Percentiles rank a stretch among this genome's conserved stretches.
Evolutionary conservation across 371 early-diverging fungal species (phyloP).

Genomic region (Saksenaea vasiformis): DNA sequence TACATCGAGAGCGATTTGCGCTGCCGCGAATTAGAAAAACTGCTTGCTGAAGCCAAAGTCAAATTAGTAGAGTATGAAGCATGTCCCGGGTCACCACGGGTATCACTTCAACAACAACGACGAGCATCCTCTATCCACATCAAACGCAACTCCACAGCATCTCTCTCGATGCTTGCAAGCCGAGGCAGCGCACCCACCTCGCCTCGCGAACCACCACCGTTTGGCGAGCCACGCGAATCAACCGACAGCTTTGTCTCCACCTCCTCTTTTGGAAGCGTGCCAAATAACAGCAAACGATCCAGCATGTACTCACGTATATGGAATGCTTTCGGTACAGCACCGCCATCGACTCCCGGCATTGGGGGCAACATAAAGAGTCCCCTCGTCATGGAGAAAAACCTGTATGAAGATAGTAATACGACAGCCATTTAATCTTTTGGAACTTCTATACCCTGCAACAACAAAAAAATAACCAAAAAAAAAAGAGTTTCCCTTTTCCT

Average conservation of each 20-base stretch:
- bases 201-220: constrained; percentile 12
- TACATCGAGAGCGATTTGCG: constrained; percentile 49
- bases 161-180: constrained; percentile 33
- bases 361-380: not conserved
- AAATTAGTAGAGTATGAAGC: constrained; percentile 44
- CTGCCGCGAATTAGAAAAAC: constrained; percentile 51
- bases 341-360: constrained; percentile 9
- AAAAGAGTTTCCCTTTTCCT: not conserved
- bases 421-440: not conserved
- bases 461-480: not conserved
- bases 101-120: constrained; percentile 21
- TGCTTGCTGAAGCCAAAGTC: constrained; percentile 49
- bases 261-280: constrained; percentile 15
- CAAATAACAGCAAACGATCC: constrained; percentile 33
- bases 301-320: constrained; percentile 47
- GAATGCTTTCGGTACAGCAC: constrained; percentile 20
- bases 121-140: constrained; percentile 27
- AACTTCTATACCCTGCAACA: not conserved
- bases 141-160: constrained; percentile 33
- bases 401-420: constrained; percentile 4
- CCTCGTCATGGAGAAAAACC: not conserved
- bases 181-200: constrained; percentile 23
- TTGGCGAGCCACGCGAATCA: constrained; percentile 27
- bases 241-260: constrained; percentile 38
- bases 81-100: constrained; percentile 17